Evolutionary conservation across 306 rosid genomes (phyloP).

Genomic region (Trichosanthes cucumerina): DNA sequence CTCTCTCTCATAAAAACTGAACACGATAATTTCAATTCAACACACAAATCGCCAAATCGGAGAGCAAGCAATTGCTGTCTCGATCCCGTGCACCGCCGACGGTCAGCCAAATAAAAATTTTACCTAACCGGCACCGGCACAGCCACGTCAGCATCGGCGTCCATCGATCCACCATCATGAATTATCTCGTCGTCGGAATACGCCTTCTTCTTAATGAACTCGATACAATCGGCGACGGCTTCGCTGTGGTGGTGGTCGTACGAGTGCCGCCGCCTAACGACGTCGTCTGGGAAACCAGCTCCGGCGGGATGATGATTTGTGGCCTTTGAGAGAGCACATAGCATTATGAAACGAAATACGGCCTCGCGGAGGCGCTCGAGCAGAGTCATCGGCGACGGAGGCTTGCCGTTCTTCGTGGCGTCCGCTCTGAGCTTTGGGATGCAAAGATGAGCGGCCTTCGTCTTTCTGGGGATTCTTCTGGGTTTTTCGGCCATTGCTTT

Average conservation of each 20-base stretch:
- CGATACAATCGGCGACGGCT: slow-evolving; percentile 89
- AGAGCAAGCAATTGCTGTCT: neutral
- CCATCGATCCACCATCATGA: slow-evolving; percentile 7
- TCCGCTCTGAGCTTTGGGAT: slow-evolving; percentile 42
- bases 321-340: slow-evolving; percentile 59
- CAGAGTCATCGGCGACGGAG: slow-evolving; percentile 45
- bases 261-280: slow-evolving; percentile 5
- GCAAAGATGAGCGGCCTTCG: slow-evolving; percentile 41
- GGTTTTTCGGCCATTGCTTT: neutral
- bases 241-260: slow-evolving; percentile 53
- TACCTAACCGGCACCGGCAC: slow-evolving; percentile 21
- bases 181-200: slow-evolving; percentile 11
- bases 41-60: neutral
- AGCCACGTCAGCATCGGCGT: slow-evolving; percentile 1
- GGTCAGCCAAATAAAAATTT: neutral
- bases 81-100: neutral
- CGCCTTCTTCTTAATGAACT: slow-evolving; percentile 72
- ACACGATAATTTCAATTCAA: neutral
- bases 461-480: slow-evolving; percentile 12
- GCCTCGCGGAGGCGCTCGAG: slow-evolving; percentile 81
- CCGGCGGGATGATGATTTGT: neutral
- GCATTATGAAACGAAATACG: slow-evolving; percentile 71
- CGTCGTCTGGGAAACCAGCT: neutral
- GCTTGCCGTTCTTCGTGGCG: slow-evolving; percentile 27
- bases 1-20: neutral